These are phyloP conservation scores for Turritis glabra DNA, from an alignment of 345 rosid genomes.

Conservation along the genomic window DNA sequence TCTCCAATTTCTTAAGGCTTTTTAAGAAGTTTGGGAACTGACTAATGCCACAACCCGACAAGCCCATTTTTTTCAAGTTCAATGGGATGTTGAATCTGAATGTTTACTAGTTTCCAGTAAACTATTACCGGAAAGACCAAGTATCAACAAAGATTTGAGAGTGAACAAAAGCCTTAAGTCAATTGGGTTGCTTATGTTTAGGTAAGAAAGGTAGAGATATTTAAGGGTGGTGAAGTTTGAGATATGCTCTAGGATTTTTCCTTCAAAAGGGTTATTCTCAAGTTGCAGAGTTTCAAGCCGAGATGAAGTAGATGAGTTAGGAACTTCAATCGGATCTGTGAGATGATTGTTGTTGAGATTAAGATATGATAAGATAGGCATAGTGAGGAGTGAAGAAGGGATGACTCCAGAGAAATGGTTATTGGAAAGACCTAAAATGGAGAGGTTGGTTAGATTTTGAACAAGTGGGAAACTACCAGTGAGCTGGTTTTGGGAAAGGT, in stretches of 20 bases:
- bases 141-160: neutral
- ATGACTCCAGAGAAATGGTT: conserved; percentile 10
- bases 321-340: neutral
- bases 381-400: neutral
- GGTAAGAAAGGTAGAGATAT: neutral
- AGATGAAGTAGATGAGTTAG: neutral
- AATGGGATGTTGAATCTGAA: neutral
- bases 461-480: conserved; percentile 16
- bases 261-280: conserved; percentile 1
- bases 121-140: neutral
- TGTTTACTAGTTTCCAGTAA: neutral
- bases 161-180: neutral
- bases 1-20: neutral
- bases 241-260: neutral
- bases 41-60: neutral
- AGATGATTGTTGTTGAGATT: neutral
- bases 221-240: neutral
- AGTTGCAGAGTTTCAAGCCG: neutral
- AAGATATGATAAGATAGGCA: conserved; percentile 16
- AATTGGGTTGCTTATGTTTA: neutral
- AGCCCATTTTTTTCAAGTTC: neutral
- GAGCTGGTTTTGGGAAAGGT: conserved; percentile 9
- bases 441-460: neutral
- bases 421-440: neutral
- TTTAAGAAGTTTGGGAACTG: neutral